These are phyloP conservation scores for Boletus speciosus DNA, from an alignment of 768 basidiomycete species.

Conservation along the genomic window DNA sequence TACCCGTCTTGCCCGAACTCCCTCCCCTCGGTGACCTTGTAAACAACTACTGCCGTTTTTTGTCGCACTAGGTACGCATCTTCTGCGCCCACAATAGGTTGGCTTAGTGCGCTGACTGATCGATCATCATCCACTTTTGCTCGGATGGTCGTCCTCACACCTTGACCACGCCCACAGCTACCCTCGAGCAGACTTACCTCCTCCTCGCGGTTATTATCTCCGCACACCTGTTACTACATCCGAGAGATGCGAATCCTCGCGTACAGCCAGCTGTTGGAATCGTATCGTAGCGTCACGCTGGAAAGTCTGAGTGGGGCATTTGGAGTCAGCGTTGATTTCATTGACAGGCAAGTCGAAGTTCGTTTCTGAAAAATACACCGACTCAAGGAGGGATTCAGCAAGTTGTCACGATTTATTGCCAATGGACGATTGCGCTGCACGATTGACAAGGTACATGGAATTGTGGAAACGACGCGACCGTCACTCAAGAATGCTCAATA, in stretches of 20 bases:
- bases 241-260: slow-evolving; percentile 96
- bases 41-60: slow-evolving; percentile 89
- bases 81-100: neutral
- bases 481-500: slow-evolving; percentile 81
- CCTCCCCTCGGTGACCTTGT: slow-evolving; percentile 81
- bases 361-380: neutral
- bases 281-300: slow-evolving; percentile 84
- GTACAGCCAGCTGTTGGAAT: slow-evolving; percentile 88
- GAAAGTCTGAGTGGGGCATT: slow-evolving; percentile 84
- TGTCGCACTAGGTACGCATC: slow-evolving; percentile 66
- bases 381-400: slow-evolving; percentile 44
- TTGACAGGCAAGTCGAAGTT: slow-evolving; percentile 65
- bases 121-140: neutral
- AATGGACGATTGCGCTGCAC: slow-evolving; percentile 78
- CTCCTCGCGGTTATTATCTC: slow-evolving; percentile 81
- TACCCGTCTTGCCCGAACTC: slow-evolving; percentile 75
- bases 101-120: slow-evolving; percentile 3
- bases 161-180: slow-evolving; percentile 45
- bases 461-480: slow-evolving; percentile 86
- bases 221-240: slow-evolving; percentile 85
- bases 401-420: slow-evolving; percentile 90
- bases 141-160: neutral
- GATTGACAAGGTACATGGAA: slow-evolving; percentile 92
- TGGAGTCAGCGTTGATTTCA: slow-evolving; percentile 83
- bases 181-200: slow-evolving; percentile 84